Evolutionary conservation across 805 yeast species (phyloP).

Genomic region (Pichia kluyveri): DNA sequence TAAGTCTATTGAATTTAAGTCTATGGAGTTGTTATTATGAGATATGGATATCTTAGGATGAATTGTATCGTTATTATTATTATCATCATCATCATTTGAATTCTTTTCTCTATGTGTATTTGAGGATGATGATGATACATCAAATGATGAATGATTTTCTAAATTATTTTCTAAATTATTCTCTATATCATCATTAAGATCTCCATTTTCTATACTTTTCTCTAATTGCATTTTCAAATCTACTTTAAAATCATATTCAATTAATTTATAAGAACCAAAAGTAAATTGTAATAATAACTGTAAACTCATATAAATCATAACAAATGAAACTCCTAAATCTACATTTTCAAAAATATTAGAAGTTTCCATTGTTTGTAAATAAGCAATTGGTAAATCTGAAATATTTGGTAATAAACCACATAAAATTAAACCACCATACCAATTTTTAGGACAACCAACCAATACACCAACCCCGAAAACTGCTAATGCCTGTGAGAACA

Average conservation of each 20-base stretch:
- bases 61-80: not conserved
- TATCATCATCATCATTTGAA: not conserved
- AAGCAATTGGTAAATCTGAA: slow-evolving; percentile 81
- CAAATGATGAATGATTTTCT: no score
- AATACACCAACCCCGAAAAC: slow-evolving; percentile 32
- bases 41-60: not conserved
- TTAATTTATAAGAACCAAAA: slow-evolving; percentile 61
- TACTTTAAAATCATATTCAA: slow-evolving; percentile 57
- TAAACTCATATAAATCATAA: slow-evolving; percentile 67
- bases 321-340: slow-evolving; percentile 72
- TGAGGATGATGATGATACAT: no score
- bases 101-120: no score
- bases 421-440: slow-evolving; percentile 64
- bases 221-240: slow-evolving; percentile 5
- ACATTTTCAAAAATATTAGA: slow-evolving; percentile 50
- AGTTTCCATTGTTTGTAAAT: slow-evolving; percentile 64
- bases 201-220: not conserved
- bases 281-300: slow-evolving; percentile 65
- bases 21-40: not conserved
- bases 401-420: slow-evolving; percentile 74
- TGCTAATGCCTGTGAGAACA: slow-evolving; percentile 15
- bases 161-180: no score
- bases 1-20: not conserved
- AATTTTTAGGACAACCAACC: slow-evolving; percentile 53
- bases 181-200: no score